Conservation (phyloP, 768 basidiomycete genomes). For the Pulveroboletus sp. region DNA sequence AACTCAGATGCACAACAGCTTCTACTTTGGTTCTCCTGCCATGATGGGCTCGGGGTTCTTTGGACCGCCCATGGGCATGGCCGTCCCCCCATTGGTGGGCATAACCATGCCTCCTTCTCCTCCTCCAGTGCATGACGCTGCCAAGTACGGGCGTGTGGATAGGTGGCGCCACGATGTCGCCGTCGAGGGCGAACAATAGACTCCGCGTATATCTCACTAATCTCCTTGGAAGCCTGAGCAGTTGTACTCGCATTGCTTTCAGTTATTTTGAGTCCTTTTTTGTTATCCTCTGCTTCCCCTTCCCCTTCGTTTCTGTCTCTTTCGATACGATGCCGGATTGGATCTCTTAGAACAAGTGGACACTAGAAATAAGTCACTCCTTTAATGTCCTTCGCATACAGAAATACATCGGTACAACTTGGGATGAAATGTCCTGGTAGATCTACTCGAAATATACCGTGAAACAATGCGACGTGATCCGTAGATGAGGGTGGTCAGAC, state of each 20-base stretch:
- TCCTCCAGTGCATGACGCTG: slow-evolving; percentile 60
- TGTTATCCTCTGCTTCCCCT: neutral
- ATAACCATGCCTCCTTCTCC: slow-evolving; percentile 47
- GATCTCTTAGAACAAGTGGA: neutral
- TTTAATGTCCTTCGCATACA: slow-evolving; percentile 34
- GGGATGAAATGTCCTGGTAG: slow-evolving; percentile 31
- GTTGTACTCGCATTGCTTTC: slow-evolving; percentile 10
- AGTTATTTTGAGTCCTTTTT: neutral
- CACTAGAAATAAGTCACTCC: slow-evolving; percentile 36
- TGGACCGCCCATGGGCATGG: slow-evolving; percentile 46
- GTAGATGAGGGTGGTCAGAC: slow-evolving; percentile 21
- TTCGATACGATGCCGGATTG: neutral
- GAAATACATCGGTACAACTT: slow-evolving; percentile 35
- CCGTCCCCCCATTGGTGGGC: slow-evolving; percentile 46
- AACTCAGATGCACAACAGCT: slow-evolving; percentile 70
- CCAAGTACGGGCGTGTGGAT: slow-evolving; percentile 71
- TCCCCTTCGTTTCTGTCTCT: neutral
- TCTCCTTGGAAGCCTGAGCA: slow-evolving; percentile 8
- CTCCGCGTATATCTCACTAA: slow-evolving; percentile 7
- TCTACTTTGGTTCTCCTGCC: slow-evolving; percentile 66
- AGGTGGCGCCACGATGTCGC: slow-evolving; percentile 79
- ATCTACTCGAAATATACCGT: slow-evolving; percentile 37
- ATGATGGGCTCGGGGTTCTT: slow-evolving; percentile 75
- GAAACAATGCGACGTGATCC: slow-evolving; percentile 34
- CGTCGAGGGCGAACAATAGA: slow-evolving; percentile 55